Conservation (phyloP, 306 rosid genomes). For the Calophaca sinica region DNA sequence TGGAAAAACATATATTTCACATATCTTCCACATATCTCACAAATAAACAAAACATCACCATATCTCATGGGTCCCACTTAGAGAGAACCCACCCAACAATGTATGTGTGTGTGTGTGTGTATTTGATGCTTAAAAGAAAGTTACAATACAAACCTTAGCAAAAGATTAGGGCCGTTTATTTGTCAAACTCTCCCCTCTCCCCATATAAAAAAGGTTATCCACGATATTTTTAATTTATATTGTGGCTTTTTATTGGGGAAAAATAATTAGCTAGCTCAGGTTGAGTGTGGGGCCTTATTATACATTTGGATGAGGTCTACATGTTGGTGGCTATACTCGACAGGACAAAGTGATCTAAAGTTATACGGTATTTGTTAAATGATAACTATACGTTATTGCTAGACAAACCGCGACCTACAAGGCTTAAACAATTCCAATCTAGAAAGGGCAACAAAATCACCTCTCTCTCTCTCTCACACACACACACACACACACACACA, state of each 20-base stretch:
- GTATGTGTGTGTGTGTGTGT: too few species aligned
- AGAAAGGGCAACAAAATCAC: conserved; percentile 33
- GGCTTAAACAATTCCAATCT: conserved; percentile 53
- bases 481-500: background rate
- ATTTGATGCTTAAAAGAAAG: too few species aligned
- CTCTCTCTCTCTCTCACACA: conserved; percentile 19
- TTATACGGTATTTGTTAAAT: conserved; percentile 52
- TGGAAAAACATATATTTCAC: too few species aligned
- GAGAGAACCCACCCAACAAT: too few species aligned
- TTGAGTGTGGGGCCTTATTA: conserved; percentile 56
- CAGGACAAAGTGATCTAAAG: conserved; percentile 61
- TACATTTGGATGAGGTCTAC: conserved; percentile 67
- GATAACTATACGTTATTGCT: conserved; percentile 55
- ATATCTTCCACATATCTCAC: too few species aligned
- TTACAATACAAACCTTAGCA: too few species aligned
- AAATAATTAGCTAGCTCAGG: conserved; percentile 52
- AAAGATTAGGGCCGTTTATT: too few species aligned
- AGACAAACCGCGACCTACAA: conserved; percentile 64
- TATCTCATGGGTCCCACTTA: too few species aligned
- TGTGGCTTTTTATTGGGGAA: conserved; percentile 44
- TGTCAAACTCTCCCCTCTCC: too few species aligned
- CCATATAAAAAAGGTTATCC: background rate
- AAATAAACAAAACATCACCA: too few species aligned
- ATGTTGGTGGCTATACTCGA: conserved; percentile 67
- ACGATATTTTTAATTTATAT: background rate